Base-by-base conservation (phyloP, 345 rosid genomes). In the Boechera stricta region DNA sequence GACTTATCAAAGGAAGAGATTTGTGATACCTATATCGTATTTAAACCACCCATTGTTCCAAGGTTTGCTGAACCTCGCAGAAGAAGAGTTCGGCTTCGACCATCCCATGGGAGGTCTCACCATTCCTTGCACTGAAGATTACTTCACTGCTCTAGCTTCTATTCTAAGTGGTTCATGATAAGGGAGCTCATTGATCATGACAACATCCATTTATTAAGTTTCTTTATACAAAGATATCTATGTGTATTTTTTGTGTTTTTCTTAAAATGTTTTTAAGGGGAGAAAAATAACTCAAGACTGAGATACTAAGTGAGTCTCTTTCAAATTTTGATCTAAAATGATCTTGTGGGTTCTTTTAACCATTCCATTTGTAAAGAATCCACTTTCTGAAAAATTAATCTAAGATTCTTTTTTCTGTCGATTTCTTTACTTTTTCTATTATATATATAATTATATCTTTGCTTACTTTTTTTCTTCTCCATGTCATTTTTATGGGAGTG, bases 101-200 rank as follows among this genome's bases (percentile, higher is more conserved):
- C 92, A 87, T 79, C 96, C 96, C 0, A 90, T 85, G 88, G 97
- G 94, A 16, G 91, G 93, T 13, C 86, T 91, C 67, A 88, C 93
- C 5, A 83, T 93, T 24, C 98, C 98, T 12, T 93, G 98, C 81
- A 86, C 83, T 58, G 88, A 91, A 84, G 86, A 85, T 7, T 82
- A 81, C 80, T 91, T 93, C 85, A 68, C 69, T 54, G 57, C 82
- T 48, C 82, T 87, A 64, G 83, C 86, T 71, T 84, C 89, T 21
- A 56, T 81, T 47, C 82, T 88, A 32, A 84, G 64, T 59, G 80
- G 84, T 64, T 86, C 86, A 48, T 83, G 61, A 77, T 54, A 67
- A 62, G 9, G 36, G 52, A 52, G 26, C 15, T 56, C 54, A 59
- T 3, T 52, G 64, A 49, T 59, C 53, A 64, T 56, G 47, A 64